These are phyloP conservation scores for Aegilops speltoides DNA, from an alignment of 176 grass and related monocot species.

Conservation along the genomic window DNA sequence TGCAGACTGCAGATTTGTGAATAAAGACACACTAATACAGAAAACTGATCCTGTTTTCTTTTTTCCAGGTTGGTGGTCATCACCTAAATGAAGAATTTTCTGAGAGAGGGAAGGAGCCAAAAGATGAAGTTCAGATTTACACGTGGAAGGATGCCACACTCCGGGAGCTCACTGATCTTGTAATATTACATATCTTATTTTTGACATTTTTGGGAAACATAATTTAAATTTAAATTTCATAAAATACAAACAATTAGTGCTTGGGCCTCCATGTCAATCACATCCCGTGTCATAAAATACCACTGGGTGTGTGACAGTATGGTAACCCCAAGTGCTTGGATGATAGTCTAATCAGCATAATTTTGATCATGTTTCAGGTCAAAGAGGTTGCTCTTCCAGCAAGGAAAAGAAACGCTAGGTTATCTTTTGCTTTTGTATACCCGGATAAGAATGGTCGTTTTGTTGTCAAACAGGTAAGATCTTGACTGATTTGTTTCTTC, in stretches of 20 bases:
- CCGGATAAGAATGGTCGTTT: conserved; percentile 92
- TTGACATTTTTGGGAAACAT: background rate
- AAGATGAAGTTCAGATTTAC: conserved; percentile 99
- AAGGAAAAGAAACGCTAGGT: conserved; percentile 82
- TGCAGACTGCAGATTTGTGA: background rate
- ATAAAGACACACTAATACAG: background rate
- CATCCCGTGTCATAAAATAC: background rate
- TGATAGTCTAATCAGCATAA: conserved; percentile 10
- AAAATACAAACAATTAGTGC: background rate
- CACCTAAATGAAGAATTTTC: conserved; percentile 89
- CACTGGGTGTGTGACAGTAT: no score
- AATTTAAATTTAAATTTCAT: background rate
- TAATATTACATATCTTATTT: conserved; percentile 33
- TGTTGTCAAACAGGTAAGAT: conserved; percentile 72
- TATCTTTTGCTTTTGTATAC: conserved; percentile 96
- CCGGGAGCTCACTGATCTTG: conserved; percentile 88
- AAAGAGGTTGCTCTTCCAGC: conserved; percentile 95
- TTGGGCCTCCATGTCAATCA: background rate
- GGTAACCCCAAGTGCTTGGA: background rate
- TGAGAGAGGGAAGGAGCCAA: conserved; percentile 93
- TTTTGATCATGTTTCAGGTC: conserved; percentile 54
- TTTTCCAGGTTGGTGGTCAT: conserved; percentile 62
- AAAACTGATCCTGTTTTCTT: conserved; percentile 12
- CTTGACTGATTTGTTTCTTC: conserved; percentile 7
- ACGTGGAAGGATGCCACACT: conserved; percentile 98